A percentile compares a stretch with the other conserved stretches of the same genome.
Conservation (phyloP, 2,329 filamentous ascomycete species). For the Aaosphaeria arxii region DNA sequence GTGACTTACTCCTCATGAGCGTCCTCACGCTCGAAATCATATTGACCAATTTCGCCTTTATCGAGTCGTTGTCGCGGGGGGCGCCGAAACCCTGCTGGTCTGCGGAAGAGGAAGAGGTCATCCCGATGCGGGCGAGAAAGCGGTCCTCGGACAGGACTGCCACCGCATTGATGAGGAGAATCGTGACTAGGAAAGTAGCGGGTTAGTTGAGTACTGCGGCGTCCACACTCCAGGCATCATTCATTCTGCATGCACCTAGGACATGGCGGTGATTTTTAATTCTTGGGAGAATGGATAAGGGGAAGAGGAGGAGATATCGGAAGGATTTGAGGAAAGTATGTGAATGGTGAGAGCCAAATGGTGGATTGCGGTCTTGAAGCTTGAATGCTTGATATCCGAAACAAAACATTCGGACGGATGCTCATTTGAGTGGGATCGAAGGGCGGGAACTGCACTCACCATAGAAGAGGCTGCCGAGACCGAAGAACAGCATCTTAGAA, state of each 20-base stretch:
- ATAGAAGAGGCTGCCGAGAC: slow-evolving; percentile 70
- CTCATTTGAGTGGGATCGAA: background rate
- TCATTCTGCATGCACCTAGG: background rate
- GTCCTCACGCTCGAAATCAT: slow-evolving; percentile 87
- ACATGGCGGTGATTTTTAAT: background rate
- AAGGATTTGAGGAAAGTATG: slow-evolving; percentile 2
- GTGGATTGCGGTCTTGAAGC: no score
- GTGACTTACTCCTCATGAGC: slow-evolving; percentile 80
- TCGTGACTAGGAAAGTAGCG: slow-evolving; percentile 56
- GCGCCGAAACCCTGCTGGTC: slow-evolving; percentile 75
- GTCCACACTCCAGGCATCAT: no score
- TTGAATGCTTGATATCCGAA: no score
- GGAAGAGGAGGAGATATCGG: no score
- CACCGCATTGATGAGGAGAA: slow-evolving; percentile 91
- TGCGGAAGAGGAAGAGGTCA: slow-evolving; percentile 56
- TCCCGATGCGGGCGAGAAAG: slow-evolving; percentile 86
- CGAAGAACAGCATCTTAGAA: slow-evolving; percentile 64
- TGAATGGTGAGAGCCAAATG: no score
- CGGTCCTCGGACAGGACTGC: slow-evolving; percentile 93
- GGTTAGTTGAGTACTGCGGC: background rate
- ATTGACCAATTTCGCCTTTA: slow-evolving; percentile 85
- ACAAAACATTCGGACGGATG: no score
- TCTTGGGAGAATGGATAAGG: background rate
- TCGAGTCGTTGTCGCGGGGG: slow-evolving; percentile 64
- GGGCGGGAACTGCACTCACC: slow-evolving; percentile 44